phyloP scores from a whole-genome alignment of 768 basidiomycete species.

The Fomitopsis serialis region DNA sequence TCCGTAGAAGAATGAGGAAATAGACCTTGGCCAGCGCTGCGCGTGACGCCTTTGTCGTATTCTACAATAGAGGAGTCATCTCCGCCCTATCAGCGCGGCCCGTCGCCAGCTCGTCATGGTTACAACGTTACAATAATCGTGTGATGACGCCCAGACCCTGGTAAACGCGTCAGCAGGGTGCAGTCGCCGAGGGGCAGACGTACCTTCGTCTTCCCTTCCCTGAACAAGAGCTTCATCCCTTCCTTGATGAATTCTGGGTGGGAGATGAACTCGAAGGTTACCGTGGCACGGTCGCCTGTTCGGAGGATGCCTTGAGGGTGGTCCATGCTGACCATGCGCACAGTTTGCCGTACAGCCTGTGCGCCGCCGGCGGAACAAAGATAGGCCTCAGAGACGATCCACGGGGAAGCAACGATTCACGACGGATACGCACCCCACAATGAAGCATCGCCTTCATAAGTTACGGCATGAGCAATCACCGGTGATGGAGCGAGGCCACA shows the following conservation, averaged over 20 bases:
- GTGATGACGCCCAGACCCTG: slow-evolving; percentile 80
- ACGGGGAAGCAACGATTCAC: neutral
- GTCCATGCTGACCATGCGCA: slow-evolving; percentile 86
- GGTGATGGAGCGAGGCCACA: neutral
- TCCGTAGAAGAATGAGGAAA: neutral
- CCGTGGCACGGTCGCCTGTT: slow-evolving; percentile 91
- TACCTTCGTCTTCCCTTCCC: slow-evolving; percentile 95
- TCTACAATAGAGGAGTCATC: neutral
- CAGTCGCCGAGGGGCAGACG: slow-evolving; percentile 7
- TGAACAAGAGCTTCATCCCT: slow-evolving; percentile 89
- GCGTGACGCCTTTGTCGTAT: neutral
- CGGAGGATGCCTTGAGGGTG: slow-evolving; percentile 84
- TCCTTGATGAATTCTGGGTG: slow-evolving; percentile 89
- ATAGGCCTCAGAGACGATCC: slow-evolving; percentile 1
- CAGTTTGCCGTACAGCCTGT: slow-evolving; percentile 90
- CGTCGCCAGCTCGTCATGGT: no score
- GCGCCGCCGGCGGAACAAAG: slow-evolving; percentile 1
- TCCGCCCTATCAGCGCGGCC: neutral
- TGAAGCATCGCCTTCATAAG: slow-evolving; percentile 77
- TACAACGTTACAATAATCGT: slow-evolving; percentile 41
- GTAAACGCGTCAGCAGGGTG: slow-evolving; percentile 5
- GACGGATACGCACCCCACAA: slow-evolving; percentile 60
- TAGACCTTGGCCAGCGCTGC: neutral
- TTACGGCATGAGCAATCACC: neutral
- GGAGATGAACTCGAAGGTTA: slow-evolving; percentile 92